phyloP scores from a whole-genome alignment of 805 yeast genomes.

The Candida khao-thaluensis region DNA sequence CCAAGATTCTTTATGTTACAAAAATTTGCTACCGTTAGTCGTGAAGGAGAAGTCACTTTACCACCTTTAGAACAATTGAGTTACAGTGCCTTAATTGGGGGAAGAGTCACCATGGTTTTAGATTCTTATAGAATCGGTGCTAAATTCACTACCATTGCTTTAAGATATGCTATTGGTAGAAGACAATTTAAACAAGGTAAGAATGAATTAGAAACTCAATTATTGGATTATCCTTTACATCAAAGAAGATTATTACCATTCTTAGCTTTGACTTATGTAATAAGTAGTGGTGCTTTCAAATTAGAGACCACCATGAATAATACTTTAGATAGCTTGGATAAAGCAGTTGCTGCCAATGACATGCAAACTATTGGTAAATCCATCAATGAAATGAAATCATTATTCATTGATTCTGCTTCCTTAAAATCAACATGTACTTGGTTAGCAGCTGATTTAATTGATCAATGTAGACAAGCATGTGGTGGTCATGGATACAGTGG shows the following conservation, averaged over 20 bases:
- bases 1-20: conserved; percentile 49
- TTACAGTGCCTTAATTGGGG: conserved; percentile 43
- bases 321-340: conserved; percentile 34
- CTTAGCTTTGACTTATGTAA: conserved; percentile 41
- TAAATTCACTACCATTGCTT: conserved; percentile 42
- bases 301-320: conserved; percentile 33
- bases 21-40: conserved; percentile 40
- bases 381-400: conserved; percentile 39
- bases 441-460: conserved; percentile 42
- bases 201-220: conserved; percentile 35
- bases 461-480: conserved; percentile 45
- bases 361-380: conserved; percentile 29
- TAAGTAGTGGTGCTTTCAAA: conserved; percentile 38
- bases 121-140: conserved; percentile 45
- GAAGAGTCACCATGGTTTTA: conserved; percentile 45
- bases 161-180: conserved; percentile 46
- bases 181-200: conserved; percentile 40
- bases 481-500: conserved; percentile 50
- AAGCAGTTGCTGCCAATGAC: conserved; percentile 35
- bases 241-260: conserved; percentile 46
- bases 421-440: conserved; percentile 46
- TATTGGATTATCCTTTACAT: conserved; percentile 45
- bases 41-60: conserved; percentile 39
- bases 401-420: conserved; percentile 45
- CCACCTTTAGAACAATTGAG: conserved; percentile 48